Base-by-base conservation (phyloP, 1,284 basidiomycete species). In the Anthracocystis setariae region DNA sequence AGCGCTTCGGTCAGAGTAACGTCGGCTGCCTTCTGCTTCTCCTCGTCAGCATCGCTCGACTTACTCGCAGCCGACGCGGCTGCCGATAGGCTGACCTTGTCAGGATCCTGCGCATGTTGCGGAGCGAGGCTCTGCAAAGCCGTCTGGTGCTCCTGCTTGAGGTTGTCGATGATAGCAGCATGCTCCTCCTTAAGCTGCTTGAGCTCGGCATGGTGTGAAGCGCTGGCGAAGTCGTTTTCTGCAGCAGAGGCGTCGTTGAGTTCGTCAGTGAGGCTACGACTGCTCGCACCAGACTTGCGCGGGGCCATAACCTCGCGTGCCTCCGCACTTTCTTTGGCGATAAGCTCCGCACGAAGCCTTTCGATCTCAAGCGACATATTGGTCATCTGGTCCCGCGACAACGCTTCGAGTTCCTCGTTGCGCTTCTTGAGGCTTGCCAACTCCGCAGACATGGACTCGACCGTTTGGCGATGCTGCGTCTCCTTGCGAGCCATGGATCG, bases 401-500 rank as follows among this genome's bases (percentile, higher is more conserved):
- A 86, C 4, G 89, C 87, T 17, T 88, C 89, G 20, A 94, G 85
- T 55, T 91, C 91, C 73, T 94, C 92, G 57, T 91, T 87, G 79
- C 92, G 90, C 40, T 90, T 87, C 52, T 88, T 88, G 25, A 92
- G 86, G 68, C 89, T 87, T n/a, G 71, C 79, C 9, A 94, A 85
- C 77, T 94, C 88, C 13, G 84, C 82, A 32, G 88, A 88, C 60
- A 95, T 86, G n/a, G 84, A 84, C 45, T 91, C 88, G 15, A 93
- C 89, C 24, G 86, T 79, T 77, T 94, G 91, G 21, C 88, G 88
- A 82, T 95, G 92, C 46, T 88, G 86, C 2, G 91, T 91, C 83
- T 96, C 93, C 82, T 95, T 95, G 85, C 92, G 90, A 2, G 93
- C 93, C 93, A 96, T 95, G 1, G 93, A 92, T 23, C 74, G 65